Conservation (phyloP, 176 grass and related monocot species). For the Aegilops bicornis region DNA sequence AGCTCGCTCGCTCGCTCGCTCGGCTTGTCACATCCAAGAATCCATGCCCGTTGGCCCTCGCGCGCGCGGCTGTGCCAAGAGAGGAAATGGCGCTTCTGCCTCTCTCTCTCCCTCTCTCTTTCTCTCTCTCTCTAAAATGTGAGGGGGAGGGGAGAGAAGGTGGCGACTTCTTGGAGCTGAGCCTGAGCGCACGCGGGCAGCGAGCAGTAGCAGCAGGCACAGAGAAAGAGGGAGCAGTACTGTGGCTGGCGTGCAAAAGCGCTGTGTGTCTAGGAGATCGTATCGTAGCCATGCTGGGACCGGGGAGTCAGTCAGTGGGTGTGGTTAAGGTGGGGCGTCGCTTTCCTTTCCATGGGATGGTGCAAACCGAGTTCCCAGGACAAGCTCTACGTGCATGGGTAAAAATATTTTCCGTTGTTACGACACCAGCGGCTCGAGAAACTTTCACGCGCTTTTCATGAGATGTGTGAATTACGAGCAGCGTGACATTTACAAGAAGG, state of each 20-base stretch:
- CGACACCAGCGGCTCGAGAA: background rate
- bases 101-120: constrained; percentile 13
- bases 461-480: too few relatives aligned
- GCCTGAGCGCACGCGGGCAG: constrained; percentile 26
- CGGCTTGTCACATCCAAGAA: constrained; percentile 22
- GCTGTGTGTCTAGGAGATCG: background rate
- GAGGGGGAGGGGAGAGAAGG: background rate
- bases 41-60: constrained; percentile 20
- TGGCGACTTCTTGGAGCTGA: background rate
- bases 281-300: background rate
- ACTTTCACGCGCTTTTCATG: too few relatives aligned
- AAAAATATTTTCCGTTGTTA: constrained; percentile 15
- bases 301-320: constrained; percentile 26
- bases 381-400: background rate
- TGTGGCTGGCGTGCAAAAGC: constrained; percentile 12
- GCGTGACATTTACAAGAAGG: too few relatives aligned
- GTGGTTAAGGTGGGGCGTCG: constrained; percentile 20
- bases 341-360: constrained; percentile 37
- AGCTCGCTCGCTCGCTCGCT: background rate
- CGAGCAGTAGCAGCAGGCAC: background rate
- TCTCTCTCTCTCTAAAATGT: constrained; percentile 12
- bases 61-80: constrained; percentile 14
- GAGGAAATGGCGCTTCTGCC: background rate
- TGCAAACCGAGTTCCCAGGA: constrained; percentile 20
- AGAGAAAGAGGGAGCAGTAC: background rate